These are phyloP conservation scores for Thelephora ganbajun DNA, from an alignment of 768 basidiomycete species.

Conservation along the genomic window DNA sequence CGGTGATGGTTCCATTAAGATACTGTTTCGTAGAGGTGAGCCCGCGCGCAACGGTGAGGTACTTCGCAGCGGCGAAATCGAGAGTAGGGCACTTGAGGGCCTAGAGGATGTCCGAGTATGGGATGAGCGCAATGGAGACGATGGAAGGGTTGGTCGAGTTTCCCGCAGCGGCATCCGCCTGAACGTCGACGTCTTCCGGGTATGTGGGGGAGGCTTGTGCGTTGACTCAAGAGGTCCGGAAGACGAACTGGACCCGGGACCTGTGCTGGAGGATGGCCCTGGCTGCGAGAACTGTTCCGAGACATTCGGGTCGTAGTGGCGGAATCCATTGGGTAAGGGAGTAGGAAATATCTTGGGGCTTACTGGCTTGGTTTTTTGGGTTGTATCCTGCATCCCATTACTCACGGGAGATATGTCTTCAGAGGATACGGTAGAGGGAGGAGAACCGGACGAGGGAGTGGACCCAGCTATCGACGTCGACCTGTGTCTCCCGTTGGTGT, in stretches of 20 bases:
- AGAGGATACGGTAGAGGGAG: conserved; percentile 4
- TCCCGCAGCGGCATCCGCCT: conserved; percentile 31
- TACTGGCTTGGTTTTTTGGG: too few species aligned
- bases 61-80: conserved; percentile 4
- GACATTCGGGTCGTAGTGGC: too few species aligned
- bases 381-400: background rate
- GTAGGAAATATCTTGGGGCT: too few species aligned
- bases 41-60: background rate
- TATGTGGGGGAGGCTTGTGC: conserved; percentile 3
- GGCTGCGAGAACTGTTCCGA: too few species aligned
- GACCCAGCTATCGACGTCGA: background rate
- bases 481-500: background rate
- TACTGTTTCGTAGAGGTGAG: too few species aligned
- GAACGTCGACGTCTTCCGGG: conserved; percentile 35
- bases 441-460: background rate
- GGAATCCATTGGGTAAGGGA: too few species aligned
- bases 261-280: too few species aligned
- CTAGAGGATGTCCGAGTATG: conserved; percentile 9
- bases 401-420: conserved; percentile 1
- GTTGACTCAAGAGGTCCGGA: background rate
- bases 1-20: background rate
- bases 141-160: conserved; percentile 12
- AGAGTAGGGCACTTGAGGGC: conserved; percentile 9
- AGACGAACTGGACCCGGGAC: too few species aligned
- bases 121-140: conserved; percentile 23